Evolutionary conservation across 208 protist genomes (phyloP).

Genomic region (Trypanosoma lewisi): DNA sequence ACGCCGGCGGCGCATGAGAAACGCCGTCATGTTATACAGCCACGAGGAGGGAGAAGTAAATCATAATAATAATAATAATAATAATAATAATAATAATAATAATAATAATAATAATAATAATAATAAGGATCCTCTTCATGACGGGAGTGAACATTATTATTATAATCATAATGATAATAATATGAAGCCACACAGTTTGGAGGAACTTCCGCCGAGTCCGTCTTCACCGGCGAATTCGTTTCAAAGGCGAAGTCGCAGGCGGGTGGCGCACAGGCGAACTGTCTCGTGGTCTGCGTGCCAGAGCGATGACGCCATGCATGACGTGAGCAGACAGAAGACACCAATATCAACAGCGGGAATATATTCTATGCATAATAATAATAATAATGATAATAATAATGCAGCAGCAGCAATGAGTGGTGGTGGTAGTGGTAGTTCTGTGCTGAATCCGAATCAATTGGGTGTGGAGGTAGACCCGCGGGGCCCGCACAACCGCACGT

Average conservation of each 20-base stretch:
- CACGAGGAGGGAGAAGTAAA: not conserved
- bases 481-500: constrained; percentile 48
- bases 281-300: not conserved
- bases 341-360: not conserved
- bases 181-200: not conserved
- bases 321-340: not conserved
- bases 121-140: not conserved
- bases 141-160: no score
- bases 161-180: no score
- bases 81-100: no score
- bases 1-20: constrained; percentile 13
- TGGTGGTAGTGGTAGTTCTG: not conserved
- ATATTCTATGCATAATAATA: no score
- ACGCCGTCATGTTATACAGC: constrained; percentile 5
- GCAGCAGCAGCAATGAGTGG: no score
- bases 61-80: not conserved
- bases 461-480: constrained; percentile 54
- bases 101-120: not conserved
- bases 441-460: constrained; percentile 80
- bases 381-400: no score
- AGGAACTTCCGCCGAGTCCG: not conserved
- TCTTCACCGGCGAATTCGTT: not conserved
- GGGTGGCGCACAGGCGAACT: not conserved
- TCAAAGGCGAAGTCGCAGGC: not conserved
- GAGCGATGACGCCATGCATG: not conserved